Evolutionary conservation across 805 yeast species (phyloP).

Genomic region (Wickerhamiella spandovensis): DNA sequence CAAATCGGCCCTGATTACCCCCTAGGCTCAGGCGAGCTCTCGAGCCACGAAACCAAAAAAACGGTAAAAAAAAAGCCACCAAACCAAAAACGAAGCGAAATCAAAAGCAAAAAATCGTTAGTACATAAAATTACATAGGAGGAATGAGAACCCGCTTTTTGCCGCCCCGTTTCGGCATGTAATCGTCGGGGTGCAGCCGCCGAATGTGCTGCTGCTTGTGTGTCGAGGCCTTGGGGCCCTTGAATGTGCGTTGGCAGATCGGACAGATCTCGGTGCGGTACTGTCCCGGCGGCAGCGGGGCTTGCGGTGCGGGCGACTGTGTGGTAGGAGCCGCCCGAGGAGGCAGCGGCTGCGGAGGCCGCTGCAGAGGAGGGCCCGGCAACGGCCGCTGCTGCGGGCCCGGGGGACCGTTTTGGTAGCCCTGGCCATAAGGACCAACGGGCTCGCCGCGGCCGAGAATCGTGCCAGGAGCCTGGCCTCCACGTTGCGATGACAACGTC

Average conservation of each 20-base stretch:
- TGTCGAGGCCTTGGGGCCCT: conserved; percentile 35
- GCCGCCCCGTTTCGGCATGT: conserved; percentile 35
- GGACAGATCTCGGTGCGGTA: conserved; percentile 28
- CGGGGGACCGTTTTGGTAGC: background rate
- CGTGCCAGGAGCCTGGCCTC: background rate
- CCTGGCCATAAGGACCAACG: background rate
- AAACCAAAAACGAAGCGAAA: no score
- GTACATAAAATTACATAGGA: background rate
- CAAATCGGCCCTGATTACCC: no score
- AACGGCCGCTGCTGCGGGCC: conserved; percentile 2
- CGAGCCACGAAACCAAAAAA: no score
- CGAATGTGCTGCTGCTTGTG: conserved; percentile 38
- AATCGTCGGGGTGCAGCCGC: conserved; percentile 33
- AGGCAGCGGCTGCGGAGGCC: conserved; percentile 5
- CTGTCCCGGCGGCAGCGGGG: conserved; percentile 8
- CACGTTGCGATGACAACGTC: background rate
- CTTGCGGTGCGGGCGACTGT: conserved; percentile 6
- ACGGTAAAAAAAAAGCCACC: no score
- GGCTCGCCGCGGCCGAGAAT: background rate
- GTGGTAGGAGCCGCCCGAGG: conserved; percentile 1
- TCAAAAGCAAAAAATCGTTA: no score
- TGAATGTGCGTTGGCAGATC: conserved; percentile 31
- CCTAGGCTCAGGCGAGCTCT: no score
- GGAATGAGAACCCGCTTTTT: conserved; percentile 18
- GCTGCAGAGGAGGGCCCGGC: conserved; percentile 5